phyloP scores from a whole-genome alignment of 2,329 filamentous ascomycete species.

The Venturia carpophila region DNA sequence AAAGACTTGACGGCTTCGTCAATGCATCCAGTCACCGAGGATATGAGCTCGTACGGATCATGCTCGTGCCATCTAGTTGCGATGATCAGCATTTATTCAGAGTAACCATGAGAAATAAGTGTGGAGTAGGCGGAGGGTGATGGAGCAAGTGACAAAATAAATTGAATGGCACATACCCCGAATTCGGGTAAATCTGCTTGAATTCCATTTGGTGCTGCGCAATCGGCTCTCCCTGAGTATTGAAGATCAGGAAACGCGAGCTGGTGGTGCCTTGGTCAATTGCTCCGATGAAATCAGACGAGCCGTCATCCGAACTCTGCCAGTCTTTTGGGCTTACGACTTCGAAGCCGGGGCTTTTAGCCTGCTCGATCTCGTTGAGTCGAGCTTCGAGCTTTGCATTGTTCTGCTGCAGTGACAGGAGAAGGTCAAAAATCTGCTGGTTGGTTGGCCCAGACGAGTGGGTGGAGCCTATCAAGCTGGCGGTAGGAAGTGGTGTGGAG shows the following conservation, averaged over 20 bases:
- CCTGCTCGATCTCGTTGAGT: conserved; percentile 15
- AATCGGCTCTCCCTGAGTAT: conserved; percentile 67
- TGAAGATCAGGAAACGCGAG: conserved; percentile 84
- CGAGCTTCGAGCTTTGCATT: conserved; percentile 15
- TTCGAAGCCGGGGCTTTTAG: conserved; percentile 5
- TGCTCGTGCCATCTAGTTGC: conserved; percentile 75
- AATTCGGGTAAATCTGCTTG: conserved; percentile 75
- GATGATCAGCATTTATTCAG: background rate
- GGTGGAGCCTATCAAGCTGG: background rate
- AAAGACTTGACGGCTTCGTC: conserved; percentile 68
- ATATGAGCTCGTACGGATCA: conserved; percentile 68
- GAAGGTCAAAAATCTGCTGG: conserved; percentile 16
- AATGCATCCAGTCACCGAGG: conserved; percentile 71
- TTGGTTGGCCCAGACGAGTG: conserved; percentile 2
- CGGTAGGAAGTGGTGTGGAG: background rate
- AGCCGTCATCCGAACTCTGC: conserved; percentile 9
- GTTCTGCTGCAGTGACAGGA: conserved; percentile 12
- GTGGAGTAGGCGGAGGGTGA: too few relatives aligned
- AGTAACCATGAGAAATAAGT: background rate
- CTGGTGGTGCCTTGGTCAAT: conserved; percentile 91
- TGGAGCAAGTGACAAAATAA: too few relatives aligned
- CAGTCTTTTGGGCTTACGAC: background rate
- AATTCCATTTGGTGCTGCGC: conserved; percentile 84
- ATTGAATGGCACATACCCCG: conserved; percentile 58
- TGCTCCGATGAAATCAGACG: conserved; percentile 61